A percentile compares a stretch with the other conserved stretches of the same genome.
Conservation (phyloP, 768 basidiomycete genomes). For the Tylopilus sp. region DNA sequence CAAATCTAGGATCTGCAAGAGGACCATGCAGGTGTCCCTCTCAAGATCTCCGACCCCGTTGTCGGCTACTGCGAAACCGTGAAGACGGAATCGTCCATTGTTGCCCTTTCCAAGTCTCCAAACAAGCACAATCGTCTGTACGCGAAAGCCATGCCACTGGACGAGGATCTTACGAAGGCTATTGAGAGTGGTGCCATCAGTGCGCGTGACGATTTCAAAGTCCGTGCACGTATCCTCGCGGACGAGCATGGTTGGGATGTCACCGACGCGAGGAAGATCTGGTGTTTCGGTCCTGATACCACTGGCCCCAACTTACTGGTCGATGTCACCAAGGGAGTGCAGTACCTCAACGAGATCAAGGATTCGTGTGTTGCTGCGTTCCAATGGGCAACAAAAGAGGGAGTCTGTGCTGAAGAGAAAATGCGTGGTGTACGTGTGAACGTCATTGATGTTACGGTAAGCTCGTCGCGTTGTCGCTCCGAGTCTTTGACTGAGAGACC, state of each 20-base stretch:
- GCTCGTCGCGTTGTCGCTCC: constrained; percentile 23
- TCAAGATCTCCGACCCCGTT: constrained; percentile 97
- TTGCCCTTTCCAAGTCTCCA: constrained; percentile 97
- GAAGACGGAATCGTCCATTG: constrained; percentile 90
- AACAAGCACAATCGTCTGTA: constrained; percentile 99
- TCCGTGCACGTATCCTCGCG: constrained; percentile 91
- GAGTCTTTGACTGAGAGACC: neutral
- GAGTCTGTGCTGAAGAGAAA: constrained; percentile 94
- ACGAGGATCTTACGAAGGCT: constrained; percentile 90
- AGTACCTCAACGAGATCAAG: constrained; percentile 99
- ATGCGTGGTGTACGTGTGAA: constrained; percentile 99
- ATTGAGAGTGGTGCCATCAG: constrained; percentile 85
- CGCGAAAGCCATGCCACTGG: constrained; percentile 88
- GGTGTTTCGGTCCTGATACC: constrained; percentile 99
- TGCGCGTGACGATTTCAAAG: constrained; percentile 96
- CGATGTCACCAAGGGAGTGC: constrained; percentile 98
- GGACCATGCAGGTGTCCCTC: constrained; percentile 98
- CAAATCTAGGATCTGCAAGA: constrained; percentile 86
- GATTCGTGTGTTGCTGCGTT: constrained; percentile 98
- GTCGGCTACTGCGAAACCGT: constrained; percentile 98
- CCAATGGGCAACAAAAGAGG: constrained; percentile 99
- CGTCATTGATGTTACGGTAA: constrained; percentile 90
- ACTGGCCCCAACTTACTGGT: constrained; percentile 96
- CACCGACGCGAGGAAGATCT: constrained; percentile 98
- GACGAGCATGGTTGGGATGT: constrained; percentile 99